Evolutionary conservation across 2,329 filamentous ascomycete species (phyloP).

Genomic region (Paecilomyces sp.): DNA sequence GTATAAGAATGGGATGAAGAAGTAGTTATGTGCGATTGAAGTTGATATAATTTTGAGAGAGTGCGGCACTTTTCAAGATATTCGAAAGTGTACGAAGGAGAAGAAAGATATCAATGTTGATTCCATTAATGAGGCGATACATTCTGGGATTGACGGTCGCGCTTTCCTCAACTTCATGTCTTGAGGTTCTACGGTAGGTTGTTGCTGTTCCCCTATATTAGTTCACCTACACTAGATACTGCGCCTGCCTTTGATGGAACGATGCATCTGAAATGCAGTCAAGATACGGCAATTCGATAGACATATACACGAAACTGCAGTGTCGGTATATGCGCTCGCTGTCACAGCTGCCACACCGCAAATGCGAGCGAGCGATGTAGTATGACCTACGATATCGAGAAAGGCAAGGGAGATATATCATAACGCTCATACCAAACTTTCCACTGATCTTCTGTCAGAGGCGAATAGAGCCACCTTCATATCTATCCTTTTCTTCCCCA

Average conservation of each 20-base stretch:
- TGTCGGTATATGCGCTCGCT: too few relatives aligned
- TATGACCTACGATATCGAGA: too few relatives aligned
- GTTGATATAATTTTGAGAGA: background rate
- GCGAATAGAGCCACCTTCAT: background rate
- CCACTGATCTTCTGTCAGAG: background rate
- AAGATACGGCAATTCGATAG: too few relatives aligned
- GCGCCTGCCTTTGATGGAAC: too few relatives aligned
- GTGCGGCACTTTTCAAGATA: background rate
- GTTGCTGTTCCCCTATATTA: background rate
- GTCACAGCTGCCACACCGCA: too few relatives aligned
- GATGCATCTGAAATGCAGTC: too few relatives aligned
- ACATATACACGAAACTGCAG: too few relatives aligned
- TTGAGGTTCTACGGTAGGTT: background rate
- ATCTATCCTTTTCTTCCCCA: background rate
- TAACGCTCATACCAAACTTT: too few relatives aligned
- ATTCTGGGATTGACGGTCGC: background rate
- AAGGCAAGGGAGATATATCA: too few relatives aligned
- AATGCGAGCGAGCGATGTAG: too few relatives aligned
- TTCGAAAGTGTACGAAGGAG: background rate
- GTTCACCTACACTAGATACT: too few relatives aligned
- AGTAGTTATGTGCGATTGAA: background rate
- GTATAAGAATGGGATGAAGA: background rate
- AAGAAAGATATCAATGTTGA: background rate
- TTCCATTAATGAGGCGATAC: background rate
- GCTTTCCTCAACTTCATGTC: background rate